Evolutionary conservation across 148 eudicot genomes (phyloP).

Genomic region (Oxyria digyna): DNA sequence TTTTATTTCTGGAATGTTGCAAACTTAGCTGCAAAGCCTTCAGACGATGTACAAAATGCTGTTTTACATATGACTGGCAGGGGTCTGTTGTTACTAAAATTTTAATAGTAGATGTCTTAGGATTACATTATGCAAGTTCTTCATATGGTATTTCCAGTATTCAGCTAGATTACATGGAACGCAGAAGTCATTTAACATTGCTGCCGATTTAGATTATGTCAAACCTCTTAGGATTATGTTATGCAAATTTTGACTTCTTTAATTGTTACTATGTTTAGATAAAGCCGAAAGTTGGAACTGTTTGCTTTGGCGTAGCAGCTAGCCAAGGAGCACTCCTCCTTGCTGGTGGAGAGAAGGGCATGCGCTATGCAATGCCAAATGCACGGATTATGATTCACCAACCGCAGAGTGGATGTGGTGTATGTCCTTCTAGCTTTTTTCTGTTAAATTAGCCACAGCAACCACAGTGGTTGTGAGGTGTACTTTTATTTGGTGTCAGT

Average conservation of each 20-base stretch:
- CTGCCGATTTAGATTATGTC: too few relatives aligned
- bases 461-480: background rate
- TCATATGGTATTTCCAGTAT: background rate
- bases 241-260: background rate
- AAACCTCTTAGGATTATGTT: too few relatives aligned
- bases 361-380: slow-evolving; percentile 98
- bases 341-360: slow-evolving; percentile 97
- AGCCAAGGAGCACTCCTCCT: slow-evolving; percentile 89
- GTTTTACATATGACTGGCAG: background rate
- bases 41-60: background rate
- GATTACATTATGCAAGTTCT: background rate
- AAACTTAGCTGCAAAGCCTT: background rate
- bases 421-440: slow-evolving; percentile 20
- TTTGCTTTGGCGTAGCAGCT: slow-evolving; percentile 88
- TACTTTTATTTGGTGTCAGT: background rate
- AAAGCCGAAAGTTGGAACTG: slow-evolving; percentile 96
- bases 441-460: background rate
- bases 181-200: background rate
- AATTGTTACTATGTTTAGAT: slow-evolving; percentile 31
- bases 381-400: slow-evolving; percentile 90
- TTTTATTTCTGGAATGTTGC: background rate
- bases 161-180: background rate
- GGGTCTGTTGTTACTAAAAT: background rate
- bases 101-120: background rate
- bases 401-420: slow-evolving; percentile 79